phyloP scores from a whole-genome alignment of 371 early-diverging fungal species.

The Rhizopus delemar region DNA sequence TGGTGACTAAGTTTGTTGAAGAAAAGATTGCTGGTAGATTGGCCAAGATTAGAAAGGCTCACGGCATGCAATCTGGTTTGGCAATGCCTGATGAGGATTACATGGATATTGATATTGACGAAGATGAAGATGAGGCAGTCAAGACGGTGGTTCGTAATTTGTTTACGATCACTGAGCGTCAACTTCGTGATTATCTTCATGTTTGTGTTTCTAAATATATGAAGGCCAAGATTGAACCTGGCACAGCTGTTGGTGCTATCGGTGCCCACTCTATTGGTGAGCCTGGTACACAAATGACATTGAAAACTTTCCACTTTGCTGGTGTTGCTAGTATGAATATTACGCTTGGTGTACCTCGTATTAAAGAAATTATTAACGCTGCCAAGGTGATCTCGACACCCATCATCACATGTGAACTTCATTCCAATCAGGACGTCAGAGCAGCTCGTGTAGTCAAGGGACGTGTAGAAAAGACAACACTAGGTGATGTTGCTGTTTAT shows the following conservation, averaged over 20 bases:
- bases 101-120: constrained; percentile 65
- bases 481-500: constrained; percentile 90
- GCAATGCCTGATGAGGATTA: constrained; percentile 64
- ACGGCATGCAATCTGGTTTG: constrained; percentile 57
- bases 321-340: constrained; percentile 99
- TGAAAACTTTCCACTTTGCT: constrained; percentile 99
- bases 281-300: constrained; percentile 99
- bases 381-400: constrained; percentile 95
- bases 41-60: constrained; percentile 45
- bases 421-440: constrained; percentile 64
- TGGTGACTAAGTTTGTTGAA: constrained; percentile 54
- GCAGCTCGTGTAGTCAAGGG: constrained; percentile 95
- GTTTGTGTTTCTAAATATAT: constrained; percentile 84
- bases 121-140: constrained; percentile 49
- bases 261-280: constrained; percentile 99
- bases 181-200: constrained; percentile 74
- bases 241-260: constrained; percentile 95
- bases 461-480: constrained; percentile 84
- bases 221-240: constrained; percentile 92
- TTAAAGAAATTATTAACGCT: constrained; percentile 96
- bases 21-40: constrained; percentile 58
- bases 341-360: constrained; percentile 99
- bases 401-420: constrained; percentile 84
- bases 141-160: constrained; percentile 65
- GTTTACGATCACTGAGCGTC: constrained; percentile 72